Conservation (phyloP, 495 filamentous ascomycete genomes). For the Glonium stellatum region DNA sequence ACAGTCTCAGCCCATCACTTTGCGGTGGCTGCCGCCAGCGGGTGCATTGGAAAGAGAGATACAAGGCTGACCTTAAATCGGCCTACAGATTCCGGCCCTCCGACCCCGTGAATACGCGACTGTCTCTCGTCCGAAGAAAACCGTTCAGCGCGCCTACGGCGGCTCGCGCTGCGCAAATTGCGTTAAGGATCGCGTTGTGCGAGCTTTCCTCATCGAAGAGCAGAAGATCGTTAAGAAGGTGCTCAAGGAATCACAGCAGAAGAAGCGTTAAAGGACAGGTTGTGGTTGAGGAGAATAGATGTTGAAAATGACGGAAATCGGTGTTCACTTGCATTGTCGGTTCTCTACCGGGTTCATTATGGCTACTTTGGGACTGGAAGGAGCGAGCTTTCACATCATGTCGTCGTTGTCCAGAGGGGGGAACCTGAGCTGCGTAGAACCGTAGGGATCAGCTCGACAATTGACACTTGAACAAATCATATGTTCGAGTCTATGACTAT, state of each 20-base stretch:
- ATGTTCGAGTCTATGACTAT: neutral
- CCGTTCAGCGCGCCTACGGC: slow-evolving; percentile 91
- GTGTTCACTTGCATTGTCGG: slow-evolving; percentile 30
- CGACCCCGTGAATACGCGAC: slow-evolving; percentile 93
- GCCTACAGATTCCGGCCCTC: slow-evolving; percentile 77
- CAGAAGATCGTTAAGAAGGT: slow-evolving; percentile 99
- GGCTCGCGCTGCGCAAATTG: slow-evolving; percentile 97
- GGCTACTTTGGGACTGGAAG: slow-evolving; percentile 2
- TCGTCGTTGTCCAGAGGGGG: slow-evolving; percentile 2
- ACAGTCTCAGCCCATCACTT: too few relatives aligned
- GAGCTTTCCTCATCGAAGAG: slow-evolving; percentile 95
- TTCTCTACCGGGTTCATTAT: slow-evolving; percentile 15
- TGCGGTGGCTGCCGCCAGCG: too few relatives aligned
- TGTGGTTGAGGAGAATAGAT: neutral
- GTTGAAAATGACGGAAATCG: slow-evolving; percentile 16
- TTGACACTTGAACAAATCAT: neutral
- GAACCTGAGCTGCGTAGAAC: neutral
- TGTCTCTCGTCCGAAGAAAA: slow-evolving; percentile 97
- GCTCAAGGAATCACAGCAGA: slow-evolving; percentile 85
- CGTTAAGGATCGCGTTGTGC: slow-evolving; percentile 93
- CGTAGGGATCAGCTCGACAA: neutral
- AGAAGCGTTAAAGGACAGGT: slow-evolving; percentile 52
- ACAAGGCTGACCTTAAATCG: neutral
- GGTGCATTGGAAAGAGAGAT: too few relatives aligned
- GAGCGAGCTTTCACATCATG: neutral